Conservation (phyloP, 202 grass and related monocot genomes). For the Carex arenaria region DNA sequence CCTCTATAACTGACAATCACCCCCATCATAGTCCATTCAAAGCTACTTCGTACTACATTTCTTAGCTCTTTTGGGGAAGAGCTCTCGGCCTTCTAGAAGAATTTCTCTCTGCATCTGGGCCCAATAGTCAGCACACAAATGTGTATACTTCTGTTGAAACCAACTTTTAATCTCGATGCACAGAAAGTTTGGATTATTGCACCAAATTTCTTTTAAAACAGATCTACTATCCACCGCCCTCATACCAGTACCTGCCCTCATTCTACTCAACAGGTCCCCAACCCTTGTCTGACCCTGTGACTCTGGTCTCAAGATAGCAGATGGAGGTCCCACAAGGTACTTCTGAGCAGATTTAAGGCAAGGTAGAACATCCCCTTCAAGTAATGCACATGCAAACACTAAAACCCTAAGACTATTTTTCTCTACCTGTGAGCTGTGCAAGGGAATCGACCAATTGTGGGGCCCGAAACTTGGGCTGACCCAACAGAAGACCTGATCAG, state of each 20-base stretch:
- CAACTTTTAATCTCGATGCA: constrained; percentile 64
- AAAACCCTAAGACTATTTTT: constrained; percentile 40
- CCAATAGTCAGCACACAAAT: constrained; percentile 50
- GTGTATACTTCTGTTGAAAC: constrained; percentile 64
- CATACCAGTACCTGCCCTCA: constrained; percentile 38
- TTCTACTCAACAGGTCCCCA: constrained; percentile 64
- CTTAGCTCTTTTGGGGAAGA: constrained; percentile 82
- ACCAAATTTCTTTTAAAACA: constrained; percentile 60
- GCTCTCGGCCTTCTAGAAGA: constrained; percentile 48
- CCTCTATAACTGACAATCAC: constrained; percentile 12
- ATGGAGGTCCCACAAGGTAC: constrained; percentile 55
- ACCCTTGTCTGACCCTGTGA: constrained; percentile 56
- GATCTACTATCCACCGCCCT: constrained; percentile 54
- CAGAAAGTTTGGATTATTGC: constrained; percentile 51
- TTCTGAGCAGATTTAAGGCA: constrained; percentile 62
- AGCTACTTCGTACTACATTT: constrained; percentile 32
- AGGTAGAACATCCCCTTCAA: constrained; percentile 82
- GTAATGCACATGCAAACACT: constrained; percentile 78
- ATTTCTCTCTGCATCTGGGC: constrained; percentile 71
- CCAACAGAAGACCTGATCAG: constrained; percentile 72
- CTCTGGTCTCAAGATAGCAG: constrained; percentile 44
- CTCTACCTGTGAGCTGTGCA: constrained; percentile 58
- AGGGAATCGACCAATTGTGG: constrained; percentile 82
- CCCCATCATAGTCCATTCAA: constrained; percentile 5
- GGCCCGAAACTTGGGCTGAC: constrained; percentile 65